Evolutionary conservation across 2,329 filamentous ascomycete species (phyloP).

Genomic region (Clonostachys solani): DNA sequence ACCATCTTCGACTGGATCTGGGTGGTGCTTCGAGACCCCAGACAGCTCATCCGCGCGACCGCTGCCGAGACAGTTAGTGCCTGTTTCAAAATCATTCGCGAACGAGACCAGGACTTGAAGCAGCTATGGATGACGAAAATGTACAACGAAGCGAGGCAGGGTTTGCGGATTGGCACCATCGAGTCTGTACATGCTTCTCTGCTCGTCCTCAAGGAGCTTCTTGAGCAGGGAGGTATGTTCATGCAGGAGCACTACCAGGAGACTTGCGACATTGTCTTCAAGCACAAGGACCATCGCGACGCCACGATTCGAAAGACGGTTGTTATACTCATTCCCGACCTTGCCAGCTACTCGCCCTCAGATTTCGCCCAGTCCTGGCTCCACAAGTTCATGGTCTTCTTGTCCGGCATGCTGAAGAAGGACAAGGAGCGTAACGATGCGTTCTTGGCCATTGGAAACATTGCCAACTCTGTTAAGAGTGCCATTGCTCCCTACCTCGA

Average conservation of each 20-base stretch:
- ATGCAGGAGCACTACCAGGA: constrained; percentile 95
- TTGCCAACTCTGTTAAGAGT: constrained; percentile 93
- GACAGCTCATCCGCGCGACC: constrained; percentile 86
- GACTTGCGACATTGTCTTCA: constrained; percentile 87
- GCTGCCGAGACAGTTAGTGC: constrained; percentile 91
- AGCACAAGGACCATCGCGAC: constrained; percentile 90
- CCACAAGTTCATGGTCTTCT: constrained; percentile 94
- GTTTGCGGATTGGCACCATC: constrained; percentile 74
- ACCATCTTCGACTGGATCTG: constrained; percentile 95
- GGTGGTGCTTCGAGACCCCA: constrained; percentile 85
- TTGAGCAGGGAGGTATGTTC: constrained; percentile 96
- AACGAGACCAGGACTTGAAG: constrained; percentile 85
- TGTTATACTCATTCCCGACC: constrained; percentile 83
- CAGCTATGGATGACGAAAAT: constrained; percentile 87
- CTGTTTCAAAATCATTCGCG: constrained; percentile 92
- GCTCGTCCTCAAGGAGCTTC: constrained; percentile 84
- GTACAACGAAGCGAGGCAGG: constrained; percentile 77
- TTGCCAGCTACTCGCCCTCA: constrained; percentile 87
- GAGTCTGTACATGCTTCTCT: constrained; percentile 94
- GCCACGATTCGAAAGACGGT: constrained; percentile 84
- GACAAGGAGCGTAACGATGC: constrained; percentile 92
- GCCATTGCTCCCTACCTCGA: constrained; percentile 94
- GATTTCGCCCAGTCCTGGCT: constrained; percentile 87
- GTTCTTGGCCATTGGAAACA: constrained; percentile 92
- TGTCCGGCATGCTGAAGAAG: constrained; percentile 90